A percentile compares a stretch with the other conserved stretches of the same genome.
phyloP scores from a whole-genome alignment of 352 stramenopile genomes.

The Globisporangium sylvaticum region DNA sequence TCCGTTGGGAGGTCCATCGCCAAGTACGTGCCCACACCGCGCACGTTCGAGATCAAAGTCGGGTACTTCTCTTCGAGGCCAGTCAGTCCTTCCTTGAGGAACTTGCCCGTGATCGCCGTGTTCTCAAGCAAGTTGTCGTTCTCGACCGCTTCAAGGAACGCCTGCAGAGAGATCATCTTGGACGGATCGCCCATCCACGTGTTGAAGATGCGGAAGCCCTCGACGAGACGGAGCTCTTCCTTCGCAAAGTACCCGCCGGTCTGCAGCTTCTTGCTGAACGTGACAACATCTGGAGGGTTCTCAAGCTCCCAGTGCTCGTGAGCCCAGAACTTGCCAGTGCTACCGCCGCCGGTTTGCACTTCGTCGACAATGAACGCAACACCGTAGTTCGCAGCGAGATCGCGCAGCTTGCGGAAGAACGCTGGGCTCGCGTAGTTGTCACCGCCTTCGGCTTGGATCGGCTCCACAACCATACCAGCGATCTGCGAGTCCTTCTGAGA shows the following conservation, averaged over 20 bases:
- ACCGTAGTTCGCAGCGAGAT: slow-evolving; percentile 48
- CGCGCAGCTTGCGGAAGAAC: slow-evolving; percentile 63
- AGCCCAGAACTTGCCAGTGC: slow-evolving; percentile 83
- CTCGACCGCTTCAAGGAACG: slow-evolving; percentile 65
- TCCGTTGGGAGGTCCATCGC: slow-evolving; percentile 72
- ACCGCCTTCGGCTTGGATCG: slow-evolving; percentile 77
- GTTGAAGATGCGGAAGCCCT: slow-evolving; percentile 86
- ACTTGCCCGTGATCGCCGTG: slow-evolving; percentile 64
- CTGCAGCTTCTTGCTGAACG: slow-evolving; percentile 86
- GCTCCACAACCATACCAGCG: slow-evolving; percentile 78
- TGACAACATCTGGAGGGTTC: slow-evolving; percentile 77
- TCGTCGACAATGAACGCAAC: slow-evolving; percentile 86
- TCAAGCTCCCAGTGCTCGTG: slow-evolving; percentile 78
- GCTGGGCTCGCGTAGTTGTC: slow-evolving; percentile 72
- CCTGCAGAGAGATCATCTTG: slow-evolving; percentile 81
- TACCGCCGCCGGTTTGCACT: slow-evolving; percentile 78
- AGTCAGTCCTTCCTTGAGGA: slow-evolving; percentile 50
- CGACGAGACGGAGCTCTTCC: slow-evolving; percentile 56
- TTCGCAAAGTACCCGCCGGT: slow-evolving; percentile 82
- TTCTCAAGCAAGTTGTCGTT: slow-evolving; percentile 65
- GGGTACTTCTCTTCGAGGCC: slow-evolving; percentile 48
- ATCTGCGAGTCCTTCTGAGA: slow-evolving; percentile 33
- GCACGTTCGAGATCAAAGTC: slow-evolving; percentile 62
- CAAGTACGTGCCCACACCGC: slow-evolving; percentile 75
- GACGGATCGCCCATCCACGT: slow-evolving; percentile 86